Evolutionary conservation across 192 early-diverging fungal genomes (phyloP).

Genomic region (Thoreauomyces humboldtii): DNA sequence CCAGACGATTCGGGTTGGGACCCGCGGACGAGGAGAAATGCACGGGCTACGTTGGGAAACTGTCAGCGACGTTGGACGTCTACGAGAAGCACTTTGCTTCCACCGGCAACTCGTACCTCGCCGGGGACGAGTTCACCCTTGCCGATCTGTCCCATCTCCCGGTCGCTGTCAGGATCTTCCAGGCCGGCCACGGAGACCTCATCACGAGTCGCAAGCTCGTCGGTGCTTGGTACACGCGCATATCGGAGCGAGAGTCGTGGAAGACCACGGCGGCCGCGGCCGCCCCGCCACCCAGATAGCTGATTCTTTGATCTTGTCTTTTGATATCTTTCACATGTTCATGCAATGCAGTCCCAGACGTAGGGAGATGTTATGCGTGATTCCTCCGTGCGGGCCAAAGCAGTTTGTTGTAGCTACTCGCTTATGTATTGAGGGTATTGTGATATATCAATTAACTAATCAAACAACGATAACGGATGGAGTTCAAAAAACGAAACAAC

Average conservation of each 20-base stretch:
- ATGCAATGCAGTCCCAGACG: too few relatives aligned
- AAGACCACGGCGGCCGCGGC: too few relatives aligned
- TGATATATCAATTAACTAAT: too few relatives aligned
- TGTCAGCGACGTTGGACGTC: conserved; percentile 19
- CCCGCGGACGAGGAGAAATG: not conserved
- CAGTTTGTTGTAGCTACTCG: too few relatives aligned
- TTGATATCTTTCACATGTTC: too few relatives aligned
- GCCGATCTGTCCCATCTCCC: conserved; percentile 27
- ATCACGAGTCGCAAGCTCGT: conserved; percentile 14
- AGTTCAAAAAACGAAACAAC: too few relatives aligned
- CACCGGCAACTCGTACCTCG: conserved; percentile 10
- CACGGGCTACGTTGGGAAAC: conserved; percentile 9
- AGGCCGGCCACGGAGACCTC: conserved; percentile 6
- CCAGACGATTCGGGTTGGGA: conserved; percentile 4
- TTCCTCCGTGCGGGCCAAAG: too few relatives aligned
- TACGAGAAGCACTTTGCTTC: conserved; percentile 12
- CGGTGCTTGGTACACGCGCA: conserved; percentile 10
- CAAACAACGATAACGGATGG: too few relatives aligned
- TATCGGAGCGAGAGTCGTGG: conserved; percentile 8
- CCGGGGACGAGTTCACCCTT: conserved; percentile 10
- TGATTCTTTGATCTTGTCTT: too few relatives aligned
- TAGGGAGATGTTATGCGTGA: too few relatives aligned
- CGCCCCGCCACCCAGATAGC: too few relatives aligned
- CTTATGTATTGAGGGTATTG: too few relatives aligned
- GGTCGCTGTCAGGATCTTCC: not conserved